A percentile compares a stretch with the other conserved stretches of the same genome.
Evolutionary conservation across 2,329 filamentous ascomycete species (phyloP).

Genomic region (Colletotrichum eremochloae): DNA sequence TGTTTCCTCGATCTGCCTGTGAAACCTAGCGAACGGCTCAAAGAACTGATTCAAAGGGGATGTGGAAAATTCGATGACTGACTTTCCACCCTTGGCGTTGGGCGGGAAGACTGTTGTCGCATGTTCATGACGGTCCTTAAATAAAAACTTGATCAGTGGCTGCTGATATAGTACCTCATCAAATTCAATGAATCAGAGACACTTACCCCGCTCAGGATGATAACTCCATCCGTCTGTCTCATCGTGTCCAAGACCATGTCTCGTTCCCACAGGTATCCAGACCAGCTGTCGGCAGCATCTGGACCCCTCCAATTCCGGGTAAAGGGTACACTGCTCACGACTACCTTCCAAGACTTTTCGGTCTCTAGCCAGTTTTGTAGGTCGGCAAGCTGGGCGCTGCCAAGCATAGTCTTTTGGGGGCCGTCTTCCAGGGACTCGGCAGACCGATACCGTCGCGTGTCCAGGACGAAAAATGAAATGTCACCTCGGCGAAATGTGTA

Average conservation of each 20-base stretch:
- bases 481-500: slow-evolving; percentile 76
- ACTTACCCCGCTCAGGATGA: slow-evolving; percentile 71
- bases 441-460: slow-evolving; percentile 71
- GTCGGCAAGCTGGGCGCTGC: slow-evolving; percentile 68
- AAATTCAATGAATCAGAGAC: not conserved
- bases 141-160: not conserved
- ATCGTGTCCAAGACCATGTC: slow-evolving; percentile 72
- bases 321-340: slow-evolving; percentile 76
- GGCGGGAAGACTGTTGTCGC: slow-evolving; percentile 65
- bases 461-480: slow-evolving; percentile 75
- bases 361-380: slow-evolving; percentile 67
- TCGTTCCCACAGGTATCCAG: slow-evolving; percentile 74
- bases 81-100: slow-evolving; percentile 53
- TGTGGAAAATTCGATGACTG: slow-evolving; percentile 75
- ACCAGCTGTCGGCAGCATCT: slow-evolving; percentile 73
- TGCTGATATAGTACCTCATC: not conserved
- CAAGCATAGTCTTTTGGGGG: slow-evolving; percentile 67
- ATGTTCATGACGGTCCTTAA: slow-evolving; percentile 72
- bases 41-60: slow-evolving; percentile 79
- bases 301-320: slow-evolving; percentile 77
- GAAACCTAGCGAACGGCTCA: slow-evolving; percentile 70
- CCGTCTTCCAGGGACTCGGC: slow-evolving; percentile 57
- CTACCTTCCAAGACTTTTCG: slow-evolving; percentile 69
- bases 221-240: slow-evolving; percentile 73
- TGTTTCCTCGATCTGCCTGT: slow-evolving; percentile 65